Percentiles rank a stretch among this genome's conserved stretches.
Conservation (phyloP, 176 grass and related monocot species). For the Carex scoparia region DNA sequence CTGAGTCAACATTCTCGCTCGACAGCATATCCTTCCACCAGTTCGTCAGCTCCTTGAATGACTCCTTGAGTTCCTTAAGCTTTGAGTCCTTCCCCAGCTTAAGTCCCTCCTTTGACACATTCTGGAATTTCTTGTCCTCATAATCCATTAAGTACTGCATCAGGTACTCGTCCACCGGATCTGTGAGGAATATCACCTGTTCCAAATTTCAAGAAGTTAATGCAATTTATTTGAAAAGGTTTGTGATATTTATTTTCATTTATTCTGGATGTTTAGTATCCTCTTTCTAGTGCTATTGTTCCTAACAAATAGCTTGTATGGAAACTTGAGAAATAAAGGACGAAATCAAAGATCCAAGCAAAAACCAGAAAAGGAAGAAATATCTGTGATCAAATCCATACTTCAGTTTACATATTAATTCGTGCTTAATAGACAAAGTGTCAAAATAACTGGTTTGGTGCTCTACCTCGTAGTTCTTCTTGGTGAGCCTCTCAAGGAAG, state of each 20-base stretch:
- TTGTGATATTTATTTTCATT: neutral
- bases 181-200: slow-evolving; percentile 95
- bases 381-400: neutral
- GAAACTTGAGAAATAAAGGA: neutral
- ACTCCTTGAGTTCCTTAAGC: slow-evolving; percentile 93
- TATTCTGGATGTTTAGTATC: neutral
- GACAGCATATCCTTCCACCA: slow-evolving; percentile 92
- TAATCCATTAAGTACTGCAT: slow-evolving; percentile 99
- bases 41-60: slow-evolving; percentile 83
- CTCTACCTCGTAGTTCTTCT: slow-evolving; percentile 92
- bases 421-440: neutral
- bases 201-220: slow-evolving; percentile 8
- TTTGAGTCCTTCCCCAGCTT: slow-evolving; percentile 93
- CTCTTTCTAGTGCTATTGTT: neutral
- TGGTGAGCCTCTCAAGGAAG: slow-evolving; percentile 93
- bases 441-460: neutral
- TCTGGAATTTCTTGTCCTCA: slow-evolving; percentile 98
- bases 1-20: slow-evolving; percentile 72
- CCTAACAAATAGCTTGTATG: neutral
- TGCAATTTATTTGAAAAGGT: neutral
- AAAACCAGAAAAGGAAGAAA: neutral
- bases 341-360: neutral
- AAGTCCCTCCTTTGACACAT: slow-evolving; percentile 93
- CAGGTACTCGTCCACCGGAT: slow-evolving; percentile 89
- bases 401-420: neutral